These are phyloP conservation scores for Phytophthora parvispora DNA, from an alignment of 352 stramenopile species.

Conservation along the genomic window DNA sequence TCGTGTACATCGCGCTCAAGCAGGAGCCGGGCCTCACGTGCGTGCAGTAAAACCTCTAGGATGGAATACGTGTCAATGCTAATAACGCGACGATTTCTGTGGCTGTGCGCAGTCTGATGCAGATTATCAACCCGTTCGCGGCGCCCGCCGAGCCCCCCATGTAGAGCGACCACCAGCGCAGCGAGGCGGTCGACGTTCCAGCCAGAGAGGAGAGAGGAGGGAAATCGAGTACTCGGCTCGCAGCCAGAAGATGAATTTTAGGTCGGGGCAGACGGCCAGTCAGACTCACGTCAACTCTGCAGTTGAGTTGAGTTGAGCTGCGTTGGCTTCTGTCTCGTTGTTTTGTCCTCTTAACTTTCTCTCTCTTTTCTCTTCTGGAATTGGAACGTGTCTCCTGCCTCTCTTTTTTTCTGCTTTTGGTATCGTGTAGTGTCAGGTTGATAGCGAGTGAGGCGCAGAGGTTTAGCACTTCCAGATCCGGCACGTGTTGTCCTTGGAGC, in stretches of 20 bases:
- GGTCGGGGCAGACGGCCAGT: background rate
- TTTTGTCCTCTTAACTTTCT: constrained; percentile 29
- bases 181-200: background rate
- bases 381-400: background rate
- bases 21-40: constrained; percentile 83
- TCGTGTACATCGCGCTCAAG: constrained; percentile 84
- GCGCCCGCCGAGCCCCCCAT: constrained; percentile 63
- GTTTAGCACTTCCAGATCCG: constrained; percentile 85
- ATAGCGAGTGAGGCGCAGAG: background rate
- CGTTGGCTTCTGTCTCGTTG: constrained; percentile 6
- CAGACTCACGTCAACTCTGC: background rate
- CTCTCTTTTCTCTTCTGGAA: background rate
- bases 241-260: constrained; percentile 24
- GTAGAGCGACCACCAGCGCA: constrained; percentile 35
- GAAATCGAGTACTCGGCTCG: background rate
- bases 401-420: background rate
- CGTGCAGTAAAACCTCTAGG: constrained; percentile 20
- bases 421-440: background rate
- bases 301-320: background rate
- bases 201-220: background rate
- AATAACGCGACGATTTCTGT: constrained; percentile 7
- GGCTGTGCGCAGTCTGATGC: constrained; percentile 59
- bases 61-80: constrained; percentile 11
- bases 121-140: constrained; percentile 82
- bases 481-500: constrained; percentile 90